These are phyloP conservation scores for Panus rudis DNA, from an alignment of 768 basidiomycete genomes.

Conservation along the genomic window DNA sequence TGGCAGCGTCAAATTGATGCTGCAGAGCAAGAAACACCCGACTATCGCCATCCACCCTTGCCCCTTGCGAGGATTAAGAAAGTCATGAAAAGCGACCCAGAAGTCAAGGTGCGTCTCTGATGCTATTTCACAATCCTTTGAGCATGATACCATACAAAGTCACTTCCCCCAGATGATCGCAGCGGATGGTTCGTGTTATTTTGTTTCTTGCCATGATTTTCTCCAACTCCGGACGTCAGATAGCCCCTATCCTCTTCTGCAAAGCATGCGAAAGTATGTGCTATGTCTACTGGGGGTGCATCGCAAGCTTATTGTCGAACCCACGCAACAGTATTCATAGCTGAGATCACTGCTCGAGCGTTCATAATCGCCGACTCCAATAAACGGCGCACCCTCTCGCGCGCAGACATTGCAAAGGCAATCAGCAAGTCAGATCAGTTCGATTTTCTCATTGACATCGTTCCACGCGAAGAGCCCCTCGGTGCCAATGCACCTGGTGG, in stretches of 20 bases:
- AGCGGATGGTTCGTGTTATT: constrained; percentile 64
- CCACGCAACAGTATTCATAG: constrained; percentile 73
- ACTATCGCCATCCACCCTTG: constrained; percentile 81
- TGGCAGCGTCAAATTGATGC: constrained; percentile 87
- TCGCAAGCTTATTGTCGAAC: not conserved
- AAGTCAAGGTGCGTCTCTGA: constrained; percentile 70
- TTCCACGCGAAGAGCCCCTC: constrained; percentile 71
- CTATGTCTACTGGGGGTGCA: not conserved
- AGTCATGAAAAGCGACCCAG: constrained; percentile 97
- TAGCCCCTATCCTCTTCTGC: constrained; percentile 92
- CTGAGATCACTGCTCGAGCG: constrained; percentile 92
- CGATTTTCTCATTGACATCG: constrained; percentile 95
- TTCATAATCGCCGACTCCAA: constrained; percentile 94
- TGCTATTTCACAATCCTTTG: not conserved
- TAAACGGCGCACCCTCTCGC: constrained; percentile 91
- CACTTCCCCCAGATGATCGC: constrained; percentile 78
- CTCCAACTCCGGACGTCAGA: not conserved
- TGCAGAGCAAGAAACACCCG: constrained; percentile 83
- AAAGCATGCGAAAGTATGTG: constrained; percentile 96
- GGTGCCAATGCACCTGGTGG: constrained; percentile 7
- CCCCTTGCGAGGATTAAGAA: constrained; percentile 97
- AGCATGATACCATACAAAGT: constrained; percentile 2
- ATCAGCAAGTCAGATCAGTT: constrained; percentile 92
- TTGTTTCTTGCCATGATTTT: constrained; percentile 6
- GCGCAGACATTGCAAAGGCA: constrained; percentile 90